A percentile compares a stretch with the other conserved stretches of the same genome.
These are phyloP conservation scores for Phylloporus rhodoxanthus DNA, from an alignment of 768 basidiomycete genomes.

Conservation along the genomic window DNA sequence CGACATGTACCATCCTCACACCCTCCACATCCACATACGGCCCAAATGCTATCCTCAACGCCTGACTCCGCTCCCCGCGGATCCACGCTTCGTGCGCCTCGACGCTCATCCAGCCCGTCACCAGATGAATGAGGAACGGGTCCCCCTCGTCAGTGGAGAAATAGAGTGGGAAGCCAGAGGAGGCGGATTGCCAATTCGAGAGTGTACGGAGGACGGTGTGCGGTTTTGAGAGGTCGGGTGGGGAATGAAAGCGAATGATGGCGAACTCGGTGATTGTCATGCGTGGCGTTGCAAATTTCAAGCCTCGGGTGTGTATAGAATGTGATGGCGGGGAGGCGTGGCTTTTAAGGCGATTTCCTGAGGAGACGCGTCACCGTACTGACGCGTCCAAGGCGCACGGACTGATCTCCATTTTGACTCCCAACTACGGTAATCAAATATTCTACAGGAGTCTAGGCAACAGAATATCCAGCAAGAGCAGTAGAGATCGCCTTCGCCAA, in stretches of 20 bases:
- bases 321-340: too few species aligned
- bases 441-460: constrained; percentile 3
- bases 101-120: constrained; percentile 42
- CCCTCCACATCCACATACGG: constrained; percentile 27
- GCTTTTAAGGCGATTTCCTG: neutral
- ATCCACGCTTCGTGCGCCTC: constrained; percentile 40
- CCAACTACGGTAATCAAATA: neutral
- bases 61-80: constrained; percentile 35
- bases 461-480: constrained; percentile 32
- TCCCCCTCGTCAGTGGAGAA: constrained; percentile 30
- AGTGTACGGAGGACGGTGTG: constrained; percentile 29
- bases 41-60: constrained; percentile 28
- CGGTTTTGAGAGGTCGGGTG: constrained; percentile 29
- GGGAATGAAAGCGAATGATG: constrained; percentile 31
- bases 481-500: constrained; percentile 50
- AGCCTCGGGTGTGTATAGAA: too few species aligned
- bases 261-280: constrained; percentile 45
- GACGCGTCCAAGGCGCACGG: too few species aligned
- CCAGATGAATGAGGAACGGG: constrained; percentile 30
- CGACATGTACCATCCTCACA: constrained; percentile 35
- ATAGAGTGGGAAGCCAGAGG: constrained; percentile 38
- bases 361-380: constrained; percentile 4
- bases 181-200: constrained; percentile 33
- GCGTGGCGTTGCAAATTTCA: neutral
- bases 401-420: neutral